Evolutionary conservation across 2,329 filamentous ascomycete species (phyloP), one percentile per base, ranked within the genome.

Genomic region (Colletotrichum coccodes): DNA sequence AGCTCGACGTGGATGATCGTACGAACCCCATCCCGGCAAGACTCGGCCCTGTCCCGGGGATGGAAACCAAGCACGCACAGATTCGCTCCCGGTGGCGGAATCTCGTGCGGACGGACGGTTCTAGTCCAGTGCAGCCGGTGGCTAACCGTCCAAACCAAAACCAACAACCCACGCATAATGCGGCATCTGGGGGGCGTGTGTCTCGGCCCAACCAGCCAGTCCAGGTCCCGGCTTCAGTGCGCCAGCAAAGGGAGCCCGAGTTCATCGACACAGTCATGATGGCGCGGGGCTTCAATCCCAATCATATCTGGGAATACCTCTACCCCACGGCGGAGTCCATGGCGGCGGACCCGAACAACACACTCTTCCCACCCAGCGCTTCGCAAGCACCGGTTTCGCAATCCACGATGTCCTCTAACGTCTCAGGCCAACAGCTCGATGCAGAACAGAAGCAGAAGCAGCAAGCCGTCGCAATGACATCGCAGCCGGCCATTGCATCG

Each of bases 41-140:
- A n/a, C 86, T 89, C 59, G 82, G 82, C 3, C 81, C 83, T 9
- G 77, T 85, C 3, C 83, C 85, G 0, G 84, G 82, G 2, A 77
- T 84, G 23, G 85, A 86, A 52, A 79, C 78, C 44, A 79, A 79
- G 18, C 79, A 86, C 71, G 84, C 85, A n/a, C 79, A 83, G 50
- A 72, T 80, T 6, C 77, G 82, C 21, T 82, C 86, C 12, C 81
- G 81, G 36, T 90, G 88, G 88, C 81, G 85, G 44, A 78, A 80
- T 47, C 75, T 90, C 8, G 80, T 89, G 6, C 78, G 79, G 18
- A 75, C 76, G 5, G 78, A 78, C 1, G 73, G 71, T 1, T 72
- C 75, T 36, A 72, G 63, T 12, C 65, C 75, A 38, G 70, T 72
- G 18, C 67, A 65, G 72, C 74, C 52, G 68, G 73, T 62, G 72